Base-by-base conservation (phyloP, 495 filamentous ascomycete species). In the Viridothelium virens region DNA sequence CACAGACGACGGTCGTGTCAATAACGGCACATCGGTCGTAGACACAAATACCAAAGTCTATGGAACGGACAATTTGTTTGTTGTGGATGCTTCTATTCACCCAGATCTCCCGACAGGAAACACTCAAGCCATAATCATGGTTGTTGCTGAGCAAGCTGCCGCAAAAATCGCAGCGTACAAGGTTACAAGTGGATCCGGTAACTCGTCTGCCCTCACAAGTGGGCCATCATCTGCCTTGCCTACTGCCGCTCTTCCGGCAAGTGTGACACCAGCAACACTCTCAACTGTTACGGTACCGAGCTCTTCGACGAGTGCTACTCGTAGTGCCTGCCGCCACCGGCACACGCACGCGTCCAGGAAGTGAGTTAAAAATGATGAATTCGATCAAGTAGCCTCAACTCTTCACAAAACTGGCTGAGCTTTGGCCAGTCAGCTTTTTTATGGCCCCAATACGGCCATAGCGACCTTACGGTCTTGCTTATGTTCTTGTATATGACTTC, bases 101-200 rank as follows among this genome's bases (percentile, higher is more conserved):
- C 79, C 79, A n/a, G 77, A 78, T 53, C 72, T 82, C 25, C 74
- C 77, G 0, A 82, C 78, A 18, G 76, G 75, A 37, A 82, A 82
- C 68, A 78, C 77, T 10, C 74, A 78, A 70, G 70, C 76, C n/a
- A 77, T 74, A 38, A 75, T 79, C 66, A 78, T 80, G 74, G 69
- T 79, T 36, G 76, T 78, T 44, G 79, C 79, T 25, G 79, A 82
- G 71, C 67, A 70, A 2, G 75, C 76, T 3, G 77, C 72, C 12
- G 75, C 77, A 50, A 80, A 72, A 56, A 80, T 80, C 65, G 67
- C 41, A 14, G 41, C 41, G 6, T 44, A 44, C 41, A 44, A 44
- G 76, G 53, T 63, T 18, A 38, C 10, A 18, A n/a, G 61, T 12
- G 61, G 61, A 34, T 36, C 25, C 14, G n/a, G 33, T 63, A 63